Evolutionary conservation across 768 basidiomycete genomes (phyloP), one percentile per base, ranked within the genome.

Genomic region (Chalciporus chontae): DNA sequence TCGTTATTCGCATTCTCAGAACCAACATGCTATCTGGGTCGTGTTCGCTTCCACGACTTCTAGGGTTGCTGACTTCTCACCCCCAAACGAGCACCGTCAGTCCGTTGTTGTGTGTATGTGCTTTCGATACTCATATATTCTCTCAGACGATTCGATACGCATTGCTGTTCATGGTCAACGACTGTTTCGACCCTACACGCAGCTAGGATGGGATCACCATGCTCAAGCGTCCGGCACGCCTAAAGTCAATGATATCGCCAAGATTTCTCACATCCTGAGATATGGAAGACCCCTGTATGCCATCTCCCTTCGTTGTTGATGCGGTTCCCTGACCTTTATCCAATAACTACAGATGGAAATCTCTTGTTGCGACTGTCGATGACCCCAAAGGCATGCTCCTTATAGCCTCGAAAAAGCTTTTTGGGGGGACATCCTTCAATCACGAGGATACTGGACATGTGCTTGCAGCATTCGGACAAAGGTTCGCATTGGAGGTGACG

Each of bases 261-360:
- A 38, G 17, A 18, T 36, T 27, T 6, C 21, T 8, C 39, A 43
- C 45, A 43, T 54, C 23, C 13, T 8, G 37, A 21, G 40, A 8
- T 54, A 34, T 8, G 48, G 49, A 26, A 7, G 39, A 23, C 48
- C 48, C 6, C 17, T 50, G 53, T 55, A 44, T 17, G 11, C 13
- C 27, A n/a, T 31, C 17, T 31, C 13, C 19, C 1, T 7, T 45
- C 36, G 13, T 23, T 2, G 3, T 5, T n/a, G 31, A 32, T 11
- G 11, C 5, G 3, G 18, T 14, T 36, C 7, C 4, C 31, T 43
- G 31, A 46, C 17, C 34, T 17, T 1, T 10, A 14, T 5, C n/a
- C 3, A 26, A 18, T 43, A 10, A 23, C 6, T 10, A 17, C 24
- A 45, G 43, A 21, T 42, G 36, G 40, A 4, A 19, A 6, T 37